Conservation (phyloP, 768 basidiomycete genomes). For the Solioccasus polychromus region DNA sequence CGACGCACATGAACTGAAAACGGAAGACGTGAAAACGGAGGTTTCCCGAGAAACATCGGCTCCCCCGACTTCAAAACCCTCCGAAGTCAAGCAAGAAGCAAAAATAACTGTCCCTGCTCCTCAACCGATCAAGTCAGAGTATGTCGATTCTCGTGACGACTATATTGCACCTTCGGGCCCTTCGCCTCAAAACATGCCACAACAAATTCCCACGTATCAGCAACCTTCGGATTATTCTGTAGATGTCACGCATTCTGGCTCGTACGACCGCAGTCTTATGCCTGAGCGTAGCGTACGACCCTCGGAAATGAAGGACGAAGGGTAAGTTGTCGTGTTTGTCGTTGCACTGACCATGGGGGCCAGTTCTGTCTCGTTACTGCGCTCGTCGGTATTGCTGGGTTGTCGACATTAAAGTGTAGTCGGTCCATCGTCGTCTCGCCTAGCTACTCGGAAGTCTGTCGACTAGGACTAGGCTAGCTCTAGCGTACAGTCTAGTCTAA, state of each 20-base stretch:
- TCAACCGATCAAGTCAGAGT: constrained; percentile 12
- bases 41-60: constrained; percentile 20
- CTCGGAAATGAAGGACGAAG: constrained; percentile 96
- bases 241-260: constrained; percentile 34
- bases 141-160: constrained; percentile 18
- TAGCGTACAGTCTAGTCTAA: constrained; percentile 78
- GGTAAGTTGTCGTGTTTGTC: constrained; percentile 74
- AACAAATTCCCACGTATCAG: constrained; percentile 79
- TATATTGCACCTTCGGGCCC: constrained; percentile 14
- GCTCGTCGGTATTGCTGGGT: constrained; percentile 25
- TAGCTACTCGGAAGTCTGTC: constrained; percentile 51
- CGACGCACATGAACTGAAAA: constrained; percentile 34
- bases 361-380: constrained; percentile 12
- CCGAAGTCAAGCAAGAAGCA: constrained; percentile 20
- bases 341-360: constrained; percentile 8
- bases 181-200: constrained; percentile 46
- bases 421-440: constrained; percentile 40
- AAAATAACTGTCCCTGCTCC: constrained; percentile 8
- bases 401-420: constrained; percentile 37
- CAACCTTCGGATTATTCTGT: constrained; percentile 57
- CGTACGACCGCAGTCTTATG: constrained; percentile 41
- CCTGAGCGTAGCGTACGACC: constrained; percentile 71
- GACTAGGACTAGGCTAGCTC: constrained; percentile 72
- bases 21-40: constrained; percentile 29
- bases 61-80: constrained; percentile 16